Evolutionary conservation across 768 basidiomycete genomes (phyloP), one percentile per base, ranked within the genome.

Genomic region (Boletus pseudo-olivaceus): DNA sequence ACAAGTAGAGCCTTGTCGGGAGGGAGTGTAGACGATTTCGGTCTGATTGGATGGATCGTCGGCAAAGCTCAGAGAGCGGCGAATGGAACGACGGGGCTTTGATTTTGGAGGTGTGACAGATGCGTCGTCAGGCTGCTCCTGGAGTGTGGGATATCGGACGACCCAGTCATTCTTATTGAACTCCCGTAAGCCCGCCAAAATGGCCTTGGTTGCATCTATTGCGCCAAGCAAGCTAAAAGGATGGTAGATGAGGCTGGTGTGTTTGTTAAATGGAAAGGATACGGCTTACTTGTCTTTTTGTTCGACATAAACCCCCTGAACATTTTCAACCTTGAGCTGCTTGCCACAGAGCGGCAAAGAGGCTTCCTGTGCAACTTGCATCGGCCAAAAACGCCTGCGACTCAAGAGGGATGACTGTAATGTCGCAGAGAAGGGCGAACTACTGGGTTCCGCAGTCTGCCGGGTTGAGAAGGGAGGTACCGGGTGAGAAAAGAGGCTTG

Each of bases 81-180:
- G 83, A 29, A 80, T 56, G 67, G 76, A 74, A 52, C 75, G 77
- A 38, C 73, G 73, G 29, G 58, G 50, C 29, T 54, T 57, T 40
- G 67, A 61, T 20, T 71, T 55, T 57, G 71, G 61, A 1, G 73
- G 47, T 12, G 67, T n/a, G 11, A 68, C 50, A 19, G 70, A 63
- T 11, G 59, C 52, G 2, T 71, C 60, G 14, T 57, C 61, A 1
- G 71, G 50, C 51, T 80, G 76, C 50, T 84, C 79, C 30, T 76
- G 74, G 51, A 94, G 75, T 65, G 82, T 81, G 49, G 95, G 95
- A 71, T 98, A 98, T 54, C 91, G 77, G 15, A 98, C 84, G 26
- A 90, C 81, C 94, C 93, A 97, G 59, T 88, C 81, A 37, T 84
- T 76, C 73, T 86, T 85, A 75, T 90, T 97, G 77, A 96, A 97